Evolutionary conservation across 208 protist species (phyloP).

Genomic region (Giardia muris): DNA sequence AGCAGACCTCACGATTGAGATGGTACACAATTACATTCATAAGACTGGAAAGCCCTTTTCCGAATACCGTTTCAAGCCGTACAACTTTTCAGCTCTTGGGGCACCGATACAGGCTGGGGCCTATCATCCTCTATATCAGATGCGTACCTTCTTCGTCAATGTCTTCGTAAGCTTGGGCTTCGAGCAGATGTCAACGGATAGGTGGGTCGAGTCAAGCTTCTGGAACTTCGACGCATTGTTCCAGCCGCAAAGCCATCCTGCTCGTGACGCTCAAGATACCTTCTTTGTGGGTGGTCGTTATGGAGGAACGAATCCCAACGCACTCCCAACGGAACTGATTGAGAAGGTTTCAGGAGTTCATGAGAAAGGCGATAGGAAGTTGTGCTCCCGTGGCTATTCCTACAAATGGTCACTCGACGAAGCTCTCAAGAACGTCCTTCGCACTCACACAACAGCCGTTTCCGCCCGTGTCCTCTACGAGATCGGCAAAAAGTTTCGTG

Average conservation of each 20-base stretch:
- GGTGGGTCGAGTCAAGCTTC: constrained; percentile 94
- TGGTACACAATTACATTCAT: not conserved
- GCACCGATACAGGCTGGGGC: not conserved
- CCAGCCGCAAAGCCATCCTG: constrained; percentile 97
- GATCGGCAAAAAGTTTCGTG: constrained; percentile 54
- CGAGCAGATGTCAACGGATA: constrained; percentile 95
- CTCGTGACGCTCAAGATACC: constrained; percentile 96
- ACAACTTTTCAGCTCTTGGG: constrained; percentile 19
- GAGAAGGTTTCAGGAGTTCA: constrained; percentile 71
- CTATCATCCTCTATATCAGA: constrained; percentile 82
- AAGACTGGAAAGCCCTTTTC: not conserved
- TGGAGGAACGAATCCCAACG: not conserved
- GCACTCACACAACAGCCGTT: constrained; percentile 98
- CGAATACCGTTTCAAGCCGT: not conserved
- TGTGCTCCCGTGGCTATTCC: constrained; percentile 56
- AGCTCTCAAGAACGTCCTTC: constrained; percentile 81
- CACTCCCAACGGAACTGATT: constrained; percentile 54
- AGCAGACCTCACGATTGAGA: not conserved
- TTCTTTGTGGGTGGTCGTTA: constrained; percentile 77
- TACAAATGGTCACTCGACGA: constrained; percentile 78
- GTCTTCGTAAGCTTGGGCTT: constrained; percentile 97
- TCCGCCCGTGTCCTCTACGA: constrained; percentile 81
- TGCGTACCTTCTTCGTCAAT: constrained; percentile 85
- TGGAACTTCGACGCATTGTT: constrained; percentile 99
- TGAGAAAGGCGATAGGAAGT: constrained; percentile 57